phyloP scores from a whole-genome alignment of 371 early-diverging fungal genomes.

The Lichtheimia ramosa region DNA sequence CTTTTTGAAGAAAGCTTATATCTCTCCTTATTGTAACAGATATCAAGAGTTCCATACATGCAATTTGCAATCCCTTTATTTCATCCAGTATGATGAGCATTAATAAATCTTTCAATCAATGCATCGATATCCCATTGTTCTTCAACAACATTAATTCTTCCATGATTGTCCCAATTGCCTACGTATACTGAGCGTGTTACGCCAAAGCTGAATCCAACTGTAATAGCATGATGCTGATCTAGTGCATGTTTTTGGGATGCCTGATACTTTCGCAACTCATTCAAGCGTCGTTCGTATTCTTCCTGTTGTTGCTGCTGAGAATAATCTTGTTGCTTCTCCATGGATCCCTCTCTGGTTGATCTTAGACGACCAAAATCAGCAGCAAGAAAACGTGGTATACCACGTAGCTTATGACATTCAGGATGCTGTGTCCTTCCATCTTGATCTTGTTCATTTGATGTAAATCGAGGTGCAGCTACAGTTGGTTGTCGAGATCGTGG shows the following conservation, averaged over 20 bases:
- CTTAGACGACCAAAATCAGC: background rate
- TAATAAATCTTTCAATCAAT: background rate
- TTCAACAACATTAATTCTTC: background rate
- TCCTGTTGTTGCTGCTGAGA: background rate
- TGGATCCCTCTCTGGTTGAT: background rate
- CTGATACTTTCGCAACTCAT: too few species aligned
- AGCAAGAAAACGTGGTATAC: background rate
- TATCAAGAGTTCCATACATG: too few species aligned
- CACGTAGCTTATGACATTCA: background rate
- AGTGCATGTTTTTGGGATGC: too few species aligned
- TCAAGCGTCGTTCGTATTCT: background rate
- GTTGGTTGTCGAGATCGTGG: background rate
- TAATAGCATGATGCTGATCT: background rate
- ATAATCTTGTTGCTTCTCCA: too few species aligned
- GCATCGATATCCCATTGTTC: slow-evolving; percentile 3
- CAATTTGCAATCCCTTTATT: background rate
- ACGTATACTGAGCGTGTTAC: background rate
- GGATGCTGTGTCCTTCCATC: too few species aligned
- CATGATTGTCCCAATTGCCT: background rate
- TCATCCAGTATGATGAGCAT: background rate
- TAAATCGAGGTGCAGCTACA: too few species aligned
- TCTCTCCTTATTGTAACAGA: too few species aligned
- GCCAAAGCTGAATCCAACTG: background rate
- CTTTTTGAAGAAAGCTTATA: too few species aligned
- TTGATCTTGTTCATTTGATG: too few species aligned